Percentiles rank a stretch among this genome's conserved stretches.
Conservation (phyloP, 176 grass and related monocot species). For the Chrysopogon serrulatus region DNA sequence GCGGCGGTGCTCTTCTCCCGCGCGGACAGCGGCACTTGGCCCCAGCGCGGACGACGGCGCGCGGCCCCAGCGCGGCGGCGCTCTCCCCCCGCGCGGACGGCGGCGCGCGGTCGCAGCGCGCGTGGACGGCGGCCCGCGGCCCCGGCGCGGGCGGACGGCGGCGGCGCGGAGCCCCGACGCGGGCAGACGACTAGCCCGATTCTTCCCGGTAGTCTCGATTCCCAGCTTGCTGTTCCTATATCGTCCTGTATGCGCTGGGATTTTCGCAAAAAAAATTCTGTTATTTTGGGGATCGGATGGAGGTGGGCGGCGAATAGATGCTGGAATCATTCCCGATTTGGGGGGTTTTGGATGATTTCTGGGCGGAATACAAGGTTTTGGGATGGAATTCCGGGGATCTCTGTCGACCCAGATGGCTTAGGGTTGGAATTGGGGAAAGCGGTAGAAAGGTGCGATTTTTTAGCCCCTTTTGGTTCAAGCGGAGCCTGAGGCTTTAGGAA, state of each 20-base stretch:
- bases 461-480: not conserved
- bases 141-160: no score
- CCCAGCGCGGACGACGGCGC: no score
- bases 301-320: not conserved
- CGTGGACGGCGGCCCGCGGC: no score
- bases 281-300: not conserved
- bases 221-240: not conserved
- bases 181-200: not conserved
- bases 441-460: slow-evolving; percentile 24
- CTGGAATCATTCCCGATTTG: slow-evolving; percentile 22
- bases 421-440: slow-evolving; percentile 33
- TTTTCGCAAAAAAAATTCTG: not conserved
- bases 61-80: no score
- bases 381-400: not conserved
- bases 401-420: not conserved
- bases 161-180: no score
- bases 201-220: slow-evolving; percentile 9
- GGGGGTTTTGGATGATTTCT: not conserved
- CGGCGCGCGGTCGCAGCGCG: no score
- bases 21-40: no score
- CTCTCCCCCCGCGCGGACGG: no score
- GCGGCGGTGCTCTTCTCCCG: no score
- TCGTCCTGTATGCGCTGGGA: not conserved
- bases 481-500: not conserved
- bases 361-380: not conserved